Base-by-base conservation (phyloP, 768 basidiomycete species). In the Agrocybe praecox region DNA sequence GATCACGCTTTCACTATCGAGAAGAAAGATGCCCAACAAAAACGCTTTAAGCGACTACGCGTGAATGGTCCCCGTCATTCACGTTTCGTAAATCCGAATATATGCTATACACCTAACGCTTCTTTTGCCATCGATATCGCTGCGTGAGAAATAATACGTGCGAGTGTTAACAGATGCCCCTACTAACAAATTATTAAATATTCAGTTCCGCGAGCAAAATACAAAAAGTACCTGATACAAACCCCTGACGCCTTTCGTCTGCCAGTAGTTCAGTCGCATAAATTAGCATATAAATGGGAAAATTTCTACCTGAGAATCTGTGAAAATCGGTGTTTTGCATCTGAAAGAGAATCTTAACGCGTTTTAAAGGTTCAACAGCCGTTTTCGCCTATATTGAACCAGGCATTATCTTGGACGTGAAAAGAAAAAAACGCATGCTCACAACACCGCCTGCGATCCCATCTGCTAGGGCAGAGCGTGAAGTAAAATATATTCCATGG, bases 261-360 rank as follows among this genome's bases (percentile, higher is more conserved):
- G 47, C 34, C 49, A 23, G 14, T n/a, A n/a, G n/a, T n/a, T n/a
- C n/a, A n/a, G n/a, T n/a, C n/a, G n/a, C n/a, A n/a, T n/a, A n/a
- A n/a, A n/a, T n/a, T n/a, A n/a, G n/a, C n/a, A n/a, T n/a, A n/a
- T n/a, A n/a, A n/a, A n/a, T n/a, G n/a, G n/a, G n/a, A n/a, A n/a
- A n/a, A n/a, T n/a, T n/a, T 23, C 19, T 45, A 50, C 53, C 48
- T 40, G 58, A 45, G 22, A 59, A 59, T 29, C 32, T 48, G 5
- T 51, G 43, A 29, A 55, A 59, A 1, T 55, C 53, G 11, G 32
- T 22, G 42, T 59, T 54, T 8, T 55, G 58, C 2, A 48, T 55
- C 32, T 59, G 58, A 43, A 59, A 59, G 8, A 59, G 49, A 32
- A 59, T 59, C 36, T 59, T 59, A 24, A 59, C 46, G 8, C 58